These are phyloP conservation scores for Ogataea salicorniae DNA, from an alignment of 805 yeast genomes.

Conservation along the genomic window DNA sequence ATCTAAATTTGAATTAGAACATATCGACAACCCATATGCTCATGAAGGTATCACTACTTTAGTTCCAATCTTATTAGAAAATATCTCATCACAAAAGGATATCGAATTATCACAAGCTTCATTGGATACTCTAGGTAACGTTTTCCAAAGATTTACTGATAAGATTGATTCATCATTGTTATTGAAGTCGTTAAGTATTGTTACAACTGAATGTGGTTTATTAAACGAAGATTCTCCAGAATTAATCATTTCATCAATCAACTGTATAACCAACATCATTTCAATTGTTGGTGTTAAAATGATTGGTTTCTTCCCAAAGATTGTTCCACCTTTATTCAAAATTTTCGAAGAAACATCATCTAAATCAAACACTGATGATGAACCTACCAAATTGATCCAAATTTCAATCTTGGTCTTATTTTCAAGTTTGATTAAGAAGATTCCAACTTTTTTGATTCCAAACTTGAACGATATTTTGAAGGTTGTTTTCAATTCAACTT, in stretches of 20 bases:
- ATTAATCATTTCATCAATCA: conserved; percentile 65
- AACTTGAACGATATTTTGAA: conserved; percentile 58
- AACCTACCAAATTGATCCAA: conserved; percentile 44
- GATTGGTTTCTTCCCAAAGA: conserved; percentile 79
- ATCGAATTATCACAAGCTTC: conserved; percentile 60
- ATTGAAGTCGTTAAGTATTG: conserved; percentile 42
- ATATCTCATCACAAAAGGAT: conserved; percentile 33
- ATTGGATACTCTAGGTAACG: conserved; percentile 58
- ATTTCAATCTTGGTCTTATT: conserved; percentile 66
- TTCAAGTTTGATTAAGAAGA: conserved; percentile 70
- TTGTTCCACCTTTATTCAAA: conserved; percentile 67
- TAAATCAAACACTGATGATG: conserved; percentile 17
- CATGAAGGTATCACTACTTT: conserved; percentile 47
- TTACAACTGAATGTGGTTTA: conserved; percentile 50
- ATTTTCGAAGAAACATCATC: conserved; percentile 44
- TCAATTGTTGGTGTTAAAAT: conserved; percentile 78
- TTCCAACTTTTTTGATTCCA: conserved; percentile 80
- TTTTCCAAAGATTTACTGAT: conserved; percentile 60
- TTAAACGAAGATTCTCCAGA: conserved; percentile 46
- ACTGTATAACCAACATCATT: conserved; percentile 64
- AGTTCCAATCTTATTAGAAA: conserved; percentile 43
- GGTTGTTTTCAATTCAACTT: conserved; percentile 51
- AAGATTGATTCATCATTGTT: conserved; percentile 43
- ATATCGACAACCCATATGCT: conserved; percentile 44
- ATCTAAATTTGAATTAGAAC: conserved; percentile 65